These are phyloP conservation scores for Friedmanniomyces endolithicus DNA, from an alignment of 495 filamentous ascomycete species.

Conservation along the genomic window DNA sequence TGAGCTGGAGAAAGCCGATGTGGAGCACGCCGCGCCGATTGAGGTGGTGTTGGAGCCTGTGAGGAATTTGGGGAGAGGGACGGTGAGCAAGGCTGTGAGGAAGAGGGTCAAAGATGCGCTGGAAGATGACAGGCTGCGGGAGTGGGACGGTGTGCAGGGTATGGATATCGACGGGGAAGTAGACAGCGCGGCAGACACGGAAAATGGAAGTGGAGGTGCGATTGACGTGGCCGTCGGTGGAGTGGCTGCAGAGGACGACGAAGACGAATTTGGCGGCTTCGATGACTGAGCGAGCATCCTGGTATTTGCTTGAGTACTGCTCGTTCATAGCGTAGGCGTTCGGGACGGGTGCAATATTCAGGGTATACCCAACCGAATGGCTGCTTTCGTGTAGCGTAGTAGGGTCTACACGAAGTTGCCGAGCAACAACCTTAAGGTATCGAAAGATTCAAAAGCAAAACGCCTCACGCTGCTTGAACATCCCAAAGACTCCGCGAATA, in stretches of 20 bases:
- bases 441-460: neutral
- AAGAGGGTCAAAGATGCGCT: slow-evolving; percentile 57
- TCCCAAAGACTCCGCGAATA: neutral
- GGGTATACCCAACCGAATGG: neutral
- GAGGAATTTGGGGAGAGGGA: slow-evolving; percentile 42
- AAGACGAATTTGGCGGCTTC: slow-evolving; percentile 62
- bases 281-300: slow-evolving; percentile 35
- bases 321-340: slow-evolving; percentile 14
- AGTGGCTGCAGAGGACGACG: slow-evolving; percentile 40
- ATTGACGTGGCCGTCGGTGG: slow-evolving; percentile 21
- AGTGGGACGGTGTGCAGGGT: slow-evolving; percentile 35
- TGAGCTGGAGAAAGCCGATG: slow-evolving; percentile 51
- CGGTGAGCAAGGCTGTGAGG: slow-evolving; percentile 59
- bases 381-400: neutral
- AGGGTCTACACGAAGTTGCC: neutral
- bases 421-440: neutral
- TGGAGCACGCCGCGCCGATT: slow-evolving; percentile 41
- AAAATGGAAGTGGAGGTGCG: too few relatives aligned
- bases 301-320: neutral
- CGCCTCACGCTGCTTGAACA: neutral
- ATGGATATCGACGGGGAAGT: slow-evolving; percentile 30
- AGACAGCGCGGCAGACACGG: slow-evolving; percentile 35
- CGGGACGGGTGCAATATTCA: neutral
- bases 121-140: slow-evolving; percentile 57
- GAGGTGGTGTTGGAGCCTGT: slow-evolving; percentile 49